Evolutionary conservation across 2,329 filamentous ascomycete genomes (phyloP), one percentile per base, ranked within the genome.

Genomic region (Penicillium digitatum): DNA sequence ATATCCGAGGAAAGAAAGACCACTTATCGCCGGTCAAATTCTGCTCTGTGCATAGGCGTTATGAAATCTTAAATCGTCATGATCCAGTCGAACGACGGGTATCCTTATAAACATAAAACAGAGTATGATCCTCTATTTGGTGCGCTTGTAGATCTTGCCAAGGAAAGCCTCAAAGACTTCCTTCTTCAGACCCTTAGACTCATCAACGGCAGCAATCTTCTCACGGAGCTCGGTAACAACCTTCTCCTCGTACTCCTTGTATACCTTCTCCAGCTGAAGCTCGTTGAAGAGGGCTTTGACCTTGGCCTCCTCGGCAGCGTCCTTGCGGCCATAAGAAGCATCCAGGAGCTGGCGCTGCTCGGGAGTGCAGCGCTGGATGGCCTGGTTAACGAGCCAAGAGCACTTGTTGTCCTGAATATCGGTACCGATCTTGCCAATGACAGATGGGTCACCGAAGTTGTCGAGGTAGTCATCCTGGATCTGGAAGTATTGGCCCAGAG

Each of bases 361-460:
- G 1, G 90, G 86, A 2, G 83, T 92, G 62, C 84, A 88, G 59
- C 87, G 82, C 73, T 86, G 82, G 56, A 99, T 81, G 44, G 94
- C 94, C 77, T 96, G 87, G 82, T 99, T 99, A 76, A 99, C 84
- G 57, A 99, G 80, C 94, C 94, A 99, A 39, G 90, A 95, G 82
- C 94, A 99, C 83, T 99, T 99, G 84, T 99, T 99, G 79, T 99
- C 94, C 82, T 92, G 87, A 75, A 99, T 99, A 71, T 99, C 94
- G 57, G 94, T 99, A 63, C 94, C 94, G 63, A 97, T 96, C 85
- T 99, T 99, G 76, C 94, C 94, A 72, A 99, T 94, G 69, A 91
- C 84, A 69, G 90, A 85, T 37, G 94, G 91, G 66, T 93, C 87
- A 66, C 93, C 94, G 71, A 94, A 99, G 79, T 95, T 95, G 81